phyloP scores from a whole-genome alignment of 1,139 yeast species.

The Yueomyces sp. region DNA sequence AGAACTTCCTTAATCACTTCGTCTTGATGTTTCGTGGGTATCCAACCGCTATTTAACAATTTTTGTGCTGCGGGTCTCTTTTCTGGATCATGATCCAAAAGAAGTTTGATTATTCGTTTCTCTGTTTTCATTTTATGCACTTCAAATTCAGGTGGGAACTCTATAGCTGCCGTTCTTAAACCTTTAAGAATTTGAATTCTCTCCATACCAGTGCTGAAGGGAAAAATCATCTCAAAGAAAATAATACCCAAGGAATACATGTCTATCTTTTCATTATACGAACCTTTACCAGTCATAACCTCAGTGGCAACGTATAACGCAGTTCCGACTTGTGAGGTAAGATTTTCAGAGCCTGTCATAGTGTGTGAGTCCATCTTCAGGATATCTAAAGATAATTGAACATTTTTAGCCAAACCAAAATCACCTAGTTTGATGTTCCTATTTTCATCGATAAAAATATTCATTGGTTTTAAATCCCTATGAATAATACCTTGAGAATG shows the following conservation, averaged over 20 bases:
- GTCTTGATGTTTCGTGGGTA: slow-evolving; percentile 86
- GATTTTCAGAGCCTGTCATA: slow-evolving; percentile 38
- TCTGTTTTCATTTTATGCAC: slow-evolving; percentile 41
- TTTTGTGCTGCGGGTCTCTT: slow-evolving; percentile 70
- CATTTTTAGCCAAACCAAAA: slow-evolving; percentile 87
- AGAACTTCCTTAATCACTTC: slow-evolving; percentile 80
- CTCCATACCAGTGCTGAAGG: slow-evolving; percentile 84
- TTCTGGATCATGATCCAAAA: slow-evolving; percentile 68
- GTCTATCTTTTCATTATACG: slow-evolving; percentile 84
- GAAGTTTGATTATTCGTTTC: slow-evolving; percentile 46
- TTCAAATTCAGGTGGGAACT: slow-evolving; percentile 57
- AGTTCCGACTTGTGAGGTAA: slow-evolving; percentile 90
- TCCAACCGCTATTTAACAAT: slow-evolving; percentile 62
- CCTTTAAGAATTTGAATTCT: slow-evolving; percentile 58
- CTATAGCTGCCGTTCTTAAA: slow-evolving; percentile 44
- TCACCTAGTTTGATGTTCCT: slow-evolving; percentile 91
- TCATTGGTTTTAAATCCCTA: slow-evolving; percentile 89
- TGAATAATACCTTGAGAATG: slow-evolving; percentile 93
- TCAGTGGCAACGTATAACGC: slow-evolving; percentile 87
- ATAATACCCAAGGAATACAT: slow-evolving; percentile 92
- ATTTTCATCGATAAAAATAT: slow-evolving; percentile 84
- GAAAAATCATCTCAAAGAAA: slow-evolving; percentile 87
- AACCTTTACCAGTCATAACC: slow-evolving; percentile 54
- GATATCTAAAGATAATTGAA: slow-evolving; percentile 35
- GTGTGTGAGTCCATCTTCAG: slow-evolving; percentile 25